Evolutionary conservation across 106 monocot genomes (phyloP).

Genomic region (Acorus gramineus): DNA sequence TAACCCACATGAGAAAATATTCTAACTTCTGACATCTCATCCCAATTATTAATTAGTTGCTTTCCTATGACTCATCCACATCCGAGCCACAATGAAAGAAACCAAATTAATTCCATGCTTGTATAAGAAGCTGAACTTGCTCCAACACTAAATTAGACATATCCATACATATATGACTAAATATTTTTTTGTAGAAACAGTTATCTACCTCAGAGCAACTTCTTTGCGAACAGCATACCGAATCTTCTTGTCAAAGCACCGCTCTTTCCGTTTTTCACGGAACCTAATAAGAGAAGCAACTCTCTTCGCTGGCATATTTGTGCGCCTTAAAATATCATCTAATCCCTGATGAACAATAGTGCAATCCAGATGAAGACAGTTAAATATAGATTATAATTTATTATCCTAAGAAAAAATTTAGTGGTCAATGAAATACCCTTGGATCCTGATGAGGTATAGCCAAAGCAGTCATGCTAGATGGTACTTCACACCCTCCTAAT

Average conservation of each 20-base stretch:
- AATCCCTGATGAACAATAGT: constrained; percentile 25
- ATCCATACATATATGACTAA: too few relatives aligned
- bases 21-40: too few relatives aligned
- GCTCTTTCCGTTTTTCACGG: constrained; percentile 80
- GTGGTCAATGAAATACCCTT: constrained; percentile 22
- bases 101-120: too few relatives aligned
- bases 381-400: neutral
- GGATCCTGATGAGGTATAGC: constrained; percentile 25
- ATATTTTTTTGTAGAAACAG: too few relatives aligned
- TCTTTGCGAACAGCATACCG: constrained; percentile 75
- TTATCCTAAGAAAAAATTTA: neutral
- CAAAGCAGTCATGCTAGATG: constrained; percentile 24
- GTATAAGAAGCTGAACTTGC: too few relatives aligned
- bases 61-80: too few relatives aligned
- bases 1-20: too few relatives aligned
- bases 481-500: constrained; percentile 66
- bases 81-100: too few relatives aligned
- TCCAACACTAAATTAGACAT: too few relatives aligned
- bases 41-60: too few relatives aligned
- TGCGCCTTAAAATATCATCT: constrained; percentile 61
- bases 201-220: constrained; percentile 68
- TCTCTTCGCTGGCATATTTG: constrained; percentile 57
- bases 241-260: constrained; percentile 89
- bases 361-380: neutral
- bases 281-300: constrained; percentile 81